Percentiles rank a stretch among this genome's conserved stretches.
phyloP scores from a whole-genome alignment of 176 grass and related monocot genomes.

The Eleusine coracana region DNA sequence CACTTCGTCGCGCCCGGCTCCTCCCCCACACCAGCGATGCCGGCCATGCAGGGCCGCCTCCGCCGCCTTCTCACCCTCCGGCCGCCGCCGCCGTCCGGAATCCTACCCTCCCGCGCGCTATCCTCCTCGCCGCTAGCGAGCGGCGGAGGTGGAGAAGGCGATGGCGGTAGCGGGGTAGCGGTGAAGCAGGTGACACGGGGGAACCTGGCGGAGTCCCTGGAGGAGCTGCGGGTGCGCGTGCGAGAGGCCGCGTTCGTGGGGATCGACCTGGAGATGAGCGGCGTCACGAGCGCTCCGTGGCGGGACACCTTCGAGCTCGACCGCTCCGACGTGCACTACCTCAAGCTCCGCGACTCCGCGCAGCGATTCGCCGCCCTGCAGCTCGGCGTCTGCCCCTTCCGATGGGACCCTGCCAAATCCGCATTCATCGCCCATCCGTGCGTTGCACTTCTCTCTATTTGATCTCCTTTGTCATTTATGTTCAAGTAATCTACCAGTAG shows the following conservation, averaged over 20 bases:
- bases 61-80: slow-evolving; percentile 37
- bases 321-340: slow-evolving; percentile 75
- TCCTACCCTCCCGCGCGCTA: slow-evolving; percentile 29
- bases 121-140: slow-evolving; percentile 28
- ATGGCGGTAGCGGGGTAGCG: slow-evolving; percentile 45
- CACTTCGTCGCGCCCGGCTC: neutral
- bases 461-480: neutral
- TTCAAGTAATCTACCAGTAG: neutral
- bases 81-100: slow-evolving; percentile 30
- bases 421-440: slow-evolving; percentile 79
- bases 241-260: slow-evolving; percentile 76
- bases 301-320: slow-evolving; percentile 83
- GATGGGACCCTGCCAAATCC: slow-evolving; percentile 64
- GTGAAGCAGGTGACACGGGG: slow-evolving; percentile 79
- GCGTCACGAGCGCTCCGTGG: slow-evolving; percentile 80
- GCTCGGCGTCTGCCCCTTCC: slow-evolving; percentile 93
- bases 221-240: slow-evolving; percentile 58
- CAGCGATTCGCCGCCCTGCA: slow-evolving; percentile 73
- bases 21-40: slow-evolving; percentile 24
- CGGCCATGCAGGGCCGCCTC: slow-evolving; percentile 45
- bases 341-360: slow-evolving; percentile 81
- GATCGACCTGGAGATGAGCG: slow-evolving; percentile 92
- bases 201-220: slow-evolving; percentile 64
- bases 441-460: neutral
- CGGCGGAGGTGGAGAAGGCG: neutral